These are phyloP conservation scores for Lasiosphaeria miniovina DNA, from an alignment of 495 filamentous ascomycete species.

Conservation along the genomic window DNA sequence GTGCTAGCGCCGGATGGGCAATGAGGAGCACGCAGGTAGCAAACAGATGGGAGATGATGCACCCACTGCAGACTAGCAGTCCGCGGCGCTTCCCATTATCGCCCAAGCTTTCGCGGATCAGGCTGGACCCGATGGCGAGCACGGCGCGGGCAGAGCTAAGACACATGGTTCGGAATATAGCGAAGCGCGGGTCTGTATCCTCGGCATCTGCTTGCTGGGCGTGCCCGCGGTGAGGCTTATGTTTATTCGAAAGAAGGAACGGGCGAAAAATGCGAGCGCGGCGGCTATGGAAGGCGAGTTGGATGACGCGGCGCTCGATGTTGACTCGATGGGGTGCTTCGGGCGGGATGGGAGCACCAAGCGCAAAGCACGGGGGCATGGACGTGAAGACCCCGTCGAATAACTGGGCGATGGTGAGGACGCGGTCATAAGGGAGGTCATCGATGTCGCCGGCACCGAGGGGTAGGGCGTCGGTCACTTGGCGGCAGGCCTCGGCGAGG, in stretches of 20 bases:
- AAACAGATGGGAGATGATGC: too few relatives aligned
- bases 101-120: not conserved
- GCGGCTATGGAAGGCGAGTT: conserved; percentile 17
- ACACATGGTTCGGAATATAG: conserved; percentile 4
- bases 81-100: too few relatives aligned
- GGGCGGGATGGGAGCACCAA: conserved; percentile 1
- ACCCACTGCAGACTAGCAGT: too few relatives aligned
- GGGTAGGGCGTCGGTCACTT: conserved; percentile 36
- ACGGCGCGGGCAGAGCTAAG: conserved; percentile 11
- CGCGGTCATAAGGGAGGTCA: conserved; percentile 13
- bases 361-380: conserved; percentile 18
- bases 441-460: conserved; percentile 15
- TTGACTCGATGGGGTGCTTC: conserved; percentile 7
- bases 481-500: conserved; percentile 44
- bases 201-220: too few relatives aligned
- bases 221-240: too few relatives aligned
- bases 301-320: conserved; percentile 20
- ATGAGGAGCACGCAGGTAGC: too few relatives aligned
- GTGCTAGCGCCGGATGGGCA: too few relatives aligned
- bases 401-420: conserved; percentile 17
- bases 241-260: conserved; percentile 14
- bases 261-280: conserved; percentile 25
- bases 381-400: conserved; percentile 17
- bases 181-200: not conserved
- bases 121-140: not conserved